Conservation (phyloP, 2,329 filamentous ascomycete genomes). For the Dactylellina parvicollis region DNA sequence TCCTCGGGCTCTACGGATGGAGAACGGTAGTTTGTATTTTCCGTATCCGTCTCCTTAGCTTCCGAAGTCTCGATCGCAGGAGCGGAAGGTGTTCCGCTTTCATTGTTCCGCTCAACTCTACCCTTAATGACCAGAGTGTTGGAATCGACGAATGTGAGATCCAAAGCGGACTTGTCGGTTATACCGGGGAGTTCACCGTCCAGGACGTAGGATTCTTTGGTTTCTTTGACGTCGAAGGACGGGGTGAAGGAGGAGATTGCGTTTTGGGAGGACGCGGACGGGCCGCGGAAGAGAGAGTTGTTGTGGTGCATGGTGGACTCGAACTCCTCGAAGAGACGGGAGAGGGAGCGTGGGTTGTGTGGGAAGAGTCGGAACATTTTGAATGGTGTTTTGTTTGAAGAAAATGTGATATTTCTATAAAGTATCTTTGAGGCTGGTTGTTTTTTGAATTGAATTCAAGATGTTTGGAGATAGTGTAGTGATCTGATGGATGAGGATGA, state of each 20-base stretch:
- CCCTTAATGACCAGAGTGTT: constrained; percentile 65
- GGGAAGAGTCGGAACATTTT: constrained; percentile 49
- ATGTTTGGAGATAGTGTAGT: neutral
- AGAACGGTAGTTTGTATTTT: constrained; percentile 22
- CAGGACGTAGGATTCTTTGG: constrained; percentile 63
- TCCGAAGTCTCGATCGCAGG: neutral
- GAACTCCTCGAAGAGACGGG: constrained; percentile 50
- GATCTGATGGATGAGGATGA: constrained; percentile 33
- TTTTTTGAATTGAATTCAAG: neutral
- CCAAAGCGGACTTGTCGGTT: constrained; percentile 62
- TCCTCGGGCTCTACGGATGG: constrained; percentile 34
- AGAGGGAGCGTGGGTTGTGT: constrained; percentile 39
- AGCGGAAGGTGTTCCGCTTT: constrained; percentile 17
- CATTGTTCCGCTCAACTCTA: constrained; percentile 60
- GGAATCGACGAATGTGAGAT: constrained; percentile 65
- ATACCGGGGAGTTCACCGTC: constrained; percentile 66
- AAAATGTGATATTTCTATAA: constrained; percentile 10
- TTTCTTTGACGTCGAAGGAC: constrained; percentile 65
- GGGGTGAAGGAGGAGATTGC: constrained; percentile 61
- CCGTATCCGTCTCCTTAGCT: neutral
- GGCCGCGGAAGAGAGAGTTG: constrained; percentile 25
- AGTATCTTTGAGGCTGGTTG: neutral
- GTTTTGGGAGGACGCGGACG: no score
- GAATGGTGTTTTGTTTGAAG: neutral
- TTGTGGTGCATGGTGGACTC: constrained; percentile 15